phyloP scores from a whole-genome alignment of 2,329 filamentous ascomycete species.

The Talaromyces amestolkiae region DNA sequence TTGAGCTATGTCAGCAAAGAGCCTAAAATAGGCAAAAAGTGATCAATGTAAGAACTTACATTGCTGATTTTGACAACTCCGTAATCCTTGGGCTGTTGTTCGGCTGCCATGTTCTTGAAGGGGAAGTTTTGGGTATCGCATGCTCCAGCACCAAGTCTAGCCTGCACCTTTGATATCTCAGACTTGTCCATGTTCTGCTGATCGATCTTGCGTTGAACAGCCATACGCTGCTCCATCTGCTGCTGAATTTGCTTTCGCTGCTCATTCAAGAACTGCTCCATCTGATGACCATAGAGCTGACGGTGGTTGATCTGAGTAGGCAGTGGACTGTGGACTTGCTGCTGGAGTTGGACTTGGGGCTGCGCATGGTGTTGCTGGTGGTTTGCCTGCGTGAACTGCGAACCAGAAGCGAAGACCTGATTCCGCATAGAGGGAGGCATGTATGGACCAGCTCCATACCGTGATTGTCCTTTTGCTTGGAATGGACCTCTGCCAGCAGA shows the following conservation, averaged over 20 bases:
- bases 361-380: neutral
- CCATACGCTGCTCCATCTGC: conserved; percentile 9
- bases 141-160: conserved; percentile 5
- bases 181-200: conserved; percentile 7
- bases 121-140: conserved; percentile 13
- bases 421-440: neutral
- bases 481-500: conserved; percentile 15
- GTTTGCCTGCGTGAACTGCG: neutral
- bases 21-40: neutral
- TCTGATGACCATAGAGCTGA: conserved; percentile 10
- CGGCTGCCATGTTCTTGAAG: conserved; percentile 2
- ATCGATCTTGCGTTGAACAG: conserved; percentile 14
- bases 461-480: neutral
- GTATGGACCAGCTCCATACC: neutral
- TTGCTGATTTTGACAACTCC: conserved; percentile 39
- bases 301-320: neutral
- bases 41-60: conserved; percentile 27
- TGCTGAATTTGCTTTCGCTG: conserved; percentile 12
- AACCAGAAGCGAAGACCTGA: neutral
- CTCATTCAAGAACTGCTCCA: conserved; percentile 9
- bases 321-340: neutral
- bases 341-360: neutral
- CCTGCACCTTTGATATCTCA: conserved; percentile 3
- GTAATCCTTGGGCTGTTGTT: conserved; percentile 15
- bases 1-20: conserved; percentile 20